phyloP scores from a whole-genome alignment of 1,139 yeast species.

The Dujonia santamariae region DNA sequence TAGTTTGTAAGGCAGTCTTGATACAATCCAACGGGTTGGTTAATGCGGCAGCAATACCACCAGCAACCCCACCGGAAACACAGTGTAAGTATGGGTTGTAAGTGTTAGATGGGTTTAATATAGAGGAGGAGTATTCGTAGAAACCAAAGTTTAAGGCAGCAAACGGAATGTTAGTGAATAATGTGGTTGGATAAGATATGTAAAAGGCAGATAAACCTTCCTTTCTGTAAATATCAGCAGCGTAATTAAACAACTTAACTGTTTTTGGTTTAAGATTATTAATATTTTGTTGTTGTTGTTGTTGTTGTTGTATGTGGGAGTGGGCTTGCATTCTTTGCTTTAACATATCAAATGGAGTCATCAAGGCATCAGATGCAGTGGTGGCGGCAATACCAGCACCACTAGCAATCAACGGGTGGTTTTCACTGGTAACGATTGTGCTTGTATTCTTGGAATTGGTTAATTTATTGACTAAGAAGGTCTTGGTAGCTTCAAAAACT shows the following conservation, averaged over 20 bases:
- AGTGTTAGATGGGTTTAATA: constrained; percentile 71
- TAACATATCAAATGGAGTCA: constrained; percentile 97
- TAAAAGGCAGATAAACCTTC: constrained; percentile 89
- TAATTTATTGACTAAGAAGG: constrained; percentile 44
- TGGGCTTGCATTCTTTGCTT: constrained; percentile 65
- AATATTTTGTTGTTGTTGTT: constrained; percentile 3
- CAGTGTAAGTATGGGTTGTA: constrained; percentile 94
- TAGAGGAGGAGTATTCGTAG: constrained; percentile 77
- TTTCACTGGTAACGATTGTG: constrained; percentile 55
- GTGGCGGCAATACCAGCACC: constrained; percentile 95
- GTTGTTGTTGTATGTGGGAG: constrained; percentile 11
- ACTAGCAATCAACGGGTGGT: constrained; percentile 80
- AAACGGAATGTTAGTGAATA: constrained; percentile 91
- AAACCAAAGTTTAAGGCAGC: constrained; percentile 94
- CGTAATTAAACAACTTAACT: constrained; percentile 33
- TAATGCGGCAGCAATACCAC: constrained; percentile 94
- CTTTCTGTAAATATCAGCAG: constrained; percentile 51
- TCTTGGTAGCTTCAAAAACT: constrained; percentile 88
- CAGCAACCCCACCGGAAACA: constrained; percentile 91
- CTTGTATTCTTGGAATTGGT: constrained; percentile 29
- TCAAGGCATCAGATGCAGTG: constrained; percentile 86
- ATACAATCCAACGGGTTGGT: constrained; percentile 96
- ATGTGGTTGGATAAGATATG: constrained; percentile 92
- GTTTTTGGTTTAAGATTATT: constrained; percentile 10
- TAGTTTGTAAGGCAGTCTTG: constrained; percentile 86